A percentile compares a stretch with the other conserved stretches of the same genome.
Conservation (phyloP, 1,139 yeast genomes). For the Geotrichum siamense region DNA sequence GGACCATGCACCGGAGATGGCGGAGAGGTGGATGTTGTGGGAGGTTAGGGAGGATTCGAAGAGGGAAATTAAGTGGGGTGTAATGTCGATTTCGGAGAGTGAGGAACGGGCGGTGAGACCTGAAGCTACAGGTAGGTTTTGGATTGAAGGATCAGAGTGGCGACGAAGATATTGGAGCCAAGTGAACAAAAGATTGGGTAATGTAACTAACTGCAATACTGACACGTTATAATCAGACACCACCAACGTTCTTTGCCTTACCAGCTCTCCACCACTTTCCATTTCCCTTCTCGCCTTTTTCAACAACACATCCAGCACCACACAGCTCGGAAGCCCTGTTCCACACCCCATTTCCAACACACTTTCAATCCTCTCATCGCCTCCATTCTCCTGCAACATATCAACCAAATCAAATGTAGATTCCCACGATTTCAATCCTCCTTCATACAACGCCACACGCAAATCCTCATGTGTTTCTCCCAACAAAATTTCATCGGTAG, state of each 20-base stretch:
- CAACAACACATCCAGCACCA: slow-evolving; percentile 42
- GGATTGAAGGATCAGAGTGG: slow-evolving; percentile 33
- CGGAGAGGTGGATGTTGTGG: slow-evolving; percentile 41
- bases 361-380: slow-evolving; percentile 1
- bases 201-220: slow-evolving; percentile 71
- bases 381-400: slow-evolving; percentile 20
- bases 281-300: slow-evolving; percentile 1
- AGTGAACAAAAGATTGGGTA: slow-evolving; percentile 71
- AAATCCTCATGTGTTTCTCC: slow-evolving; percentile 55
- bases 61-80: slow-evolving; percentile 39
- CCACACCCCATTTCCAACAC: slow-evolving; percentile 75
- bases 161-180: no score
- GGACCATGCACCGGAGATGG: slow-evolving; percentile 88
- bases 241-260: slow-evolving; percentile 38
- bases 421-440: slow-evolving; percentile 95
- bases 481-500: slow-evolving; percentile 31
- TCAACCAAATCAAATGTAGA: slow-evolving; percentile 75
- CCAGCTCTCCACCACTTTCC: no score
- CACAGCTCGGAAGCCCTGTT: slow-evolving; percentile 71
- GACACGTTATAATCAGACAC: slow-evolving; percentile 76
- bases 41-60: slow-evolving; percentile 42
- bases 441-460: slow-evolving; percentile 73
- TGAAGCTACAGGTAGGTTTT: slow-evolving; percentile 30
- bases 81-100: slow-evolving; percentile 64
- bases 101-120: slow-evolving; percentile 24